These are phyloP conservation scores for Plasmodium relictum DNA, from an alignment of 169 alveolate genomes.

Conservation along the genomic window DNA sequence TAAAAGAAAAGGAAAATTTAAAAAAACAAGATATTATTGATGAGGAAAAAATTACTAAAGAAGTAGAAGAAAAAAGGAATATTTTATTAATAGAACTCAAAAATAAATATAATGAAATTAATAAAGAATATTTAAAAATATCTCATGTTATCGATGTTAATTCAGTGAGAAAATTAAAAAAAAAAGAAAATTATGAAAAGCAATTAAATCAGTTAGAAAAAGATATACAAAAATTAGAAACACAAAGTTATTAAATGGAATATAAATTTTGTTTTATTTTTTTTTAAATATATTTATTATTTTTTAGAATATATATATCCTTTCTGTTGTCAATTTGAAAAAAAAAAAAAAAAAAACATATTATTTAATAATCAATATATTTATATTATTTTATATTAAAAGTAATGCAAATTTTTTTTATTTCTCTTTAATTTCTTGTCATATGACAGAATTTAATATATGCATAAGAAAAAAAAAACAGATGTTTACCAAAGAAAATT, in stretches of 20 bases:
- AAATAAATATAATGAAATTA: constrained; percentile 76
- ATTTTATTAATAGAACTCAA: constrained; percentile 38
- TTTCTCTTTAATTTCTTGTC: too few species aligned
- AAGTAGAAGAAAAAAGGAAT: constrained; percentile 45
- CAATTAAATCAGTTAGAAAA: constrained; percentile 69
- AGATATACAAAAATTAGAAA: constrained; percentile 72
- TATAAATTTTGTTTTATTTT: background rate
- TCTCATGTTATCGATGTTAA: constrained; percentile 76
- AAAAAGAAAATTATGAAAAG: constrained; percentile 74
- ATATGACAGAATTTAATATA: too few species aligned
- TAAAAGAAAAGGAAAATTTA: constrained; percentile 73
- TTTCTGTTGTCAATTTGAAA: too few species aligned
- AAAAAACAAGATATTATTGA: constrained; percentile 75
- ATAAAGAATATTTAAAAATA: constrained; percentile 71
- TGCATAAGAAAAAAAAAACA: too few species aligned
- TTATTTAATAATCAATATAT: too few species aligned
- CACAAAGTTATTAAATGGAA: constrained; percentile 18
- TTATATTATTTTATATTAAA: too few species aligned
- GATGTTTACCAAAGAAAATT: too few species aligned
- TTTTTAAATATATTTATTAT: constrained; percentile 10
- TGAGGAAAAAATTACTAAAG: constrained; percentile 69
- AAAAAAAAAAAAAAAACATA: too few species aligned
- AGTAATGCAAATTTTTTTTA: too few species aligned
- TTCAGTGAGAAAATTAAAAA: constrained; percentile 72
- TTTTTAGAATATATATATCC: background rate